Base-by-base conservation (phyloP, 2,329 filamentous ascomycete species). In the Penicillium sp. region DNA sequence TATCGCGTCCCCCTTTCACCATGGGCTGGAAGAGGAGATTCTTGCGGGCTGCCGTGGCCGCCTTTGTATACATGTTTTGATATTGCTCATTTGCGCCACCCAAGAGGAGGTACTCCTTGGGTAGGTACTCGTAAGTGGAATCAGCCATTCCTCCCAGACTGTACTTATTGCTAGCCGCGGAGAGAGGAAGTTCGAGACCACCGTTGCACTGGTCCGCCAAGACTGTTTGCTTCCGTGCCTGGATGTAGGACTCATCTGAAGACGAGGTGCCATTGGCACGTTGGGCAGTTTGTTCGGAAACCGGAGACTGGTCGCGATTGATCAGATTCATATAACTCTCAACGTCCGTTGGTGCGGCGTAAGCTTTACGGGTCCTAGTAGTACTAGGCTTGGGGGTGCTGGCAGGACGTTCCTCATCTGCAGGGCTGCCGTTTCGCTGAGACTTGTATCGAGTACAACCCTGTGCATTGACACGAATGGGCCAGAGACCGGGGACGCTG, bases 401-500 rank as follows among this genome's bases (percentile, higher is more conserved):
- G 31, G 53, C 45, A 27, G 34, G 27, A 18, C 50, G 40, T 16
- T 60, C 45, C 40, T 55, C 52, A 3, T 39, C 44, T 4, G 57
- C 39, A 42, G 55, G 46, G 22, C 56, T 56, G 50, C 54, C 45
- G 52, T 59, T 51, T 24, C 52, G 54, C 41, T 55, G 56, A 10
- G 59, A 40, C 7, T 58, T 55, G 36, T 67, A 55, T 50, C 72
- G 73, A 42, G 89, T 87, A 71, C 92, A 96, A 5, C 92, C 92
- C 24, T 87, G 89, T 9, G 88, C 86, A 73, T 96, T 90, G 11
- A 97, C 75, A 38, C 78, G 78, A 59, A 89, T 82, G 0, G 92
- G 91, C 78, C 93, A 96, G 65, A 96, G 82, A 2, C 92, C 92
- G 1, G 88, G 85, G 7, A 96, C 76, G 3, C 80, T 79, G 1